These are phyloP conservation scores for Claviceps pazoutovae DNA, from an alignment of 2,329 filamentous ascomycete species.

Conservation along the genomic window DNA sequence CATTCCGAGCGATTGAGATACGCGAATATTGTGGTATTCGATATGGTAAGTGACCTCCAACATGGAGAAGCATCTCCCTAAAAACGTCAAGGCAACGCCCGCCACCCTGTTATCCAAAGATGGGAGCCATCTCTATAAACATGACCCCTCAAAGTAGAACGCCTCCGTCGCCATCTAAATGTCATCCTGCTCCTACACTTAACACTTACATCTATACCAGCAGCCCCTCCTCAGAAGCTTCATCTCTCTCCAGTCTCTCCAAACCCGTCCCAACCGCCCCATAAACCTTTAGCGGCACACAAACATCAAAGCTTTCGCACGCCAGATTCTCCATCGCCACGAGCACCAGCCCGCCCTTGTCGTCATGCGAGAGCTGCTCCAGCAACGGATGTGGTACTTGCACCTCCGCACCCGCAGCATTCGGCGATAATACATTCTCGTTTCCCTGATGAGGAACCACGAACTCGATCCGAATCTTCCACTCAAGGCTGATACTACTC, in stretches of 20 bases:
- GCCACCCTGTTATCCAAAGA: too few species aligned
- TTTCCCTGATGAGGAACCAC: constrained; percentile 52
- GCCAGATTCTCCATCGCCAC: constrained; percentile 65
- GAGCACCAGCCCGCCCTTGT: constrained; percentile 58
- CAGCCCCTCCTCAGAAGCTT: constrained; percentile 34
- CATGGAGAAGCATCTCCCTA: too few species aligned
- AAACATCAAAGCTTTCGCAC: constrained; percentile 84
- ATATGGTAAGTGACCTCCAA: too few species aligned
- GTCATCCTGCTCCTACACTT: too few species aligned
- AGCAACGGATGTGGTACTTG: constrained; percentile 38
- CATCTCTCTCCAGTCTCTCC: constrained; percentile 41
- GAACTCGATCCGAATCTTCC: constrained; percentile 86
- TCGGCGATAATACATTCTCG: constrained; percentile 5
- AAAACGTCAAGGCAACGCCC: too few species aligned
- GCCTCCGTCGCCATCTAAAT: too few species aligned
- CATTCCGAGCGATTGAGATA: too few species aligned
- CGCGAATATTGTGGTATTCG: too few species aligned
- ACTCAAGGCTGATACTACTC: constrained; percentile 72
- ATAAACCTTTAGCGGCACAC: constrained; percentile 73
- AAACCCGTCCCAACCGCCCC: constrained; percentile 44
- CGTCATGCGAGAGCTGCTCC: constrained; percentile 66
- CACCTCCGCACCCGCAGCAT: constrained; percentile 1
- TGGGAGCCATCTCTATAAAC: too few species aligned
- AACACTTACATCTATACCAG: constrained; percentile 17
- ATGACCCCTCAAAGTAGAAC: too few species aligned